phyloP scores from a whole-genome alignment of 2,329 filamentous ascomycete genomes.

The Dothistroma pini region DNA sequence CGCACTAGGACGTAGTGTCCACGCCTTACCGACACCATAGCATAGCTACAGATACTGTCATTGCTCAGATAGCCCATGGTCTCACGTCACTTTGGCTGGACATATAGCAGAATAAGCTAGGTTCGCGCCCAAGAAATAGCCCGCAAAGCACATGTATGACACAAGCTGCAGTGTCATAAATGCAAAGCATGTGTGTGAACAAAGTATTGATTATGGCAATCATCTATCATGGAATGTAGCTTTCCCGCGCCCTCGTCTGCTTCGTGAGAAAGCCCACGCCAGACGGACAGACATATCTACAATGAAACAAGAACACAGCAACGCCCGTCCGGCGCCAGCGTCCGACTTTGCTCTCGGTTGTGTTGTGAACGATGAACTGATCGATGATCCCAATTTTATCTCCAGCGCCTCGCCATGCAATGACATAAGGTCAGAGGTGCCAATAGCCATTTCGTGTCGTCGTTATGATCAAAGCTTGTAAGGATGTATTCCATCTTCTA shows the following conservation, averaged over 20 bases:
- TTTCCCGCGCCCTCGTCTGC: background rate
- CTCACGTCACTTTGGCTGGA: no score
- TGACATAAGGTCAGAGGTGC: background rate
- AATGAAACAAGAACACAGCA: background rate
- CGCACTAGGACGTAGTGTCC: background rate
- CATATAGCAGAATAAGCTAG: no score
- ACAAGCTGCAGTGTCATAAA: no score
- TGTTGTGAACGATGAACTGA: background rate
- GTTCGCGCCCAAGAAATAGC: no score
- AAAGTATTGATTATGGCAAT: background rate
- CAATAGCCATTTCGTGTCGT: background rate
- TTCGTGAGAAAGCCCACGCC: background rate
- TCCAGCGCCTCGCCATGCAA: slow-evolving; percentile 13
- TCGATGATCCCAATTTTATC: background rate
- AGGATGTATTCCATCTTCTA: background rate
- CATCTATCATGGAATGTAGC: background rate
- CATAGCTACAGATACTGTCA: background rate
- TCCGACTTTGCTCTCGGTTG: background rate
- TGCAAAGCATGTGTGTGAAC: no score
- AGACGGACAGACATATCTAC: background rate
- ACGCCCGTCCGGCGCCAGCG: background rate
- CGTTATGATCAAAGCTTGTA: slow-evolving; percentile 3
- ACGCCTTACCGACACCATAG: background rate
- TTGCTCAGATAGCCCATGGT: no score
- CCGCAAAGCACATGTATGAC: no score